phyloP scores from a whole-genome alignment of 2,329 filamentous ascomycete genomes.

The Scedosporium apiospermum region DNA sequence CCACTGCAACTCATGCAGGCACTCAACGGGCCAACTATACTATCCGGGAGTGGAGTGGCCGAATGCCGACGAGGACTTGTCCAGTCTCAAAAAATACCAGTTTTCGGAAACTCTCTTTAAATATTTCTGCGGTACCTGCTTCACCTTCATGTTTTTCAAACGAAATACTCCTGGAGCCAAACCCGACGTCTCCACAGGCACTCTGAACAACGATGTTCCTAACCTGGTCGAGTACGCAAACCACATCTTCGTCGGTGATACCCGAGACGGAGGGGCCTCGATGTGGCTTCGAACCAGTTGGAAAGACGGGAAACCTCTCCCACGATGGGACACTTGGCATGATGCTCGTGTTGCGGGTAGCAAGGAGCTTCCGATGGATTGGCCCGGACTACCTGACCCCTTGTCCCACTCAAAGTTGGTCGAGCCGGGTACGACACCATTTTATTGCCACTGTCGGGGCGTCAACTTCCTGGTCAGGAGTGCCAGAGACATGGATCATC shows the following conservation, averaged over 20 bases:
- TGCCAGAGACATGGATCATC: conserved; percentile 16
- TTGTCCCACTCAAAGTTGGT: conserved; percentile 7
- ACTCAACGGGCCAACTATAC: conserved; percentile 32
- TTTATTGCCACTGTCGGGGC: conserved; percentile 37
- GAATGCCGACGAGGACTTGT: conserved; percentile 16
- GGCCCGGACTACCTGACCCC: conserved; percentile 14
- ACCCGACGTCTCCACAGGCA: conserved; percentile 27
- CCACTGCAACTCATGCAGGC: conserved; percentile 41
- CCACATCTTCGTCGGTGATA: conserved; percentile 39
- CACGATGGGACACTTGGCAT: conserved; percentile 15
- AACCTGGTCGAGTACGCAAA: conserved; percentile 21
- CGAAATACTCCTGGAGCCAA: conserved; percentile 12
- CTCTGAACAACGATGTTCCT: conserved; percentile 19
- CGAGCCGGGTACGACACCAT: conserved; percentile 17
- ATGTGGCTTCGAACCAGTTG: conserved; percentile 32
- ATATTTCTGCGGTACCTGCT: conserved; percentile 34
- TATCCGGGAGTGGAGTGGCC: conserved; percentile 25
- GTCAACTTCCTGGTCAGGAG: conserved; percentile 29
- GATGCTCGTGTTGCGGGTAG: conserved; percentile 8
- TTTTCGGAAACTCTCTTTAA: conserved; percentile 23
- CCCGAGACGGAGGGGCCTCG: conserved; percentile 40
- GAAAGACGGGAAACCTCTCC: conserved; percentile 14
- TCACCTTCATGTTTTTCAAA: conserved; percentile 31
- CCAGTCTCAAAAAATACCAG: conserved; percentile 23
- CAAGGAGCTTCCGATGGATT: conserved; percentile 20